Evolutionary conservation across 2,329 filamentous ascomycete species (phyloP), one percentile per base, ranked within the genome.

Genomic region (Madurella fahalii): DNA sequence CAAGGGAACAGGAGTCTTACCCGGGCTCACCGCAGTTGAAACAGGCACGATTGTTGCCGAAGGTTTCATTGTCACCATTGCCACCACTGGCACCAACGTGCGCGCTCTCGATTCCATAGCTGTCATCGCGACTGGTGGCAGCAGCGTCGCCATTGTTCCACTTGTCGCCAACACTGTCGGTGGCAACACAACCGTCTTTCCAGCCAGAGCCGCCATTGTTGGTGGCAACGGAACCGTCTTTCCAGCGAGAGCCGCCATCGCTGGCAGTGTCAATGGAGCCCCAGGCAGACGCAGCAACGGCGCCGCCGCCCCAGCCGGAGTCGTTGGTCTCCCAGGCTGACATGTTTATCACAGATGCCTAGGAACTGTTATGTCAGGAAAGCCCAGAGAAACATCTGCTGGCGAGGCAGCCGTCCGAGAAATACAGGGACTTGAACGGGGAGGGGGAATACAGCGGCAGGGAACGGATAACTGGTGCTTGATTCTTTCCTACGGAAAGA

Each of bases 11-110:
- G 47, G 20, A 45, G 43, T 65, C 71, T 61, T 67, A 75, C 75
- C 75, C 80, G 32, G 71, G 62, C 61, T 84, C 69, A 50, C 80
- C 79, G 59, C 82, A 86, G 68, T 84, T 85, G 75, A 71, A 84
- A 72, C 82, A 85, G 43, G 72, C 68, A 30, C 59, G 67, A 54
- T 57, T 55, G 13, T 47, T 58, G 44, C 55, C 59, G 13, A 42
- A 61, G 65, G 72, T 64, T 70, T 67, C 71, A 32, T 61, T 66
- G 40, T 48, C 67, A 50, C 53, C 55, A 16, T 52, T 58, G 20
- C 34, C 40, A 18, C 43, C 56, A 15, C 45, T 50, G 40, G 41
- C 52, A 30, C 45, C 54, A 37, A 18, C 15, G 7, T 32, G 37
- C 40, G 43, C 30, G 16, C 47, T 55, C 37, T 50, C 59, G 52